Percentiles rank a stretch among this genome's conserved stretches.
These are phyloP conservation scores for Pythium myriotylum DNA, from an alignment of 352 stramenopile species.

Conservation along the genomic window DNA sequence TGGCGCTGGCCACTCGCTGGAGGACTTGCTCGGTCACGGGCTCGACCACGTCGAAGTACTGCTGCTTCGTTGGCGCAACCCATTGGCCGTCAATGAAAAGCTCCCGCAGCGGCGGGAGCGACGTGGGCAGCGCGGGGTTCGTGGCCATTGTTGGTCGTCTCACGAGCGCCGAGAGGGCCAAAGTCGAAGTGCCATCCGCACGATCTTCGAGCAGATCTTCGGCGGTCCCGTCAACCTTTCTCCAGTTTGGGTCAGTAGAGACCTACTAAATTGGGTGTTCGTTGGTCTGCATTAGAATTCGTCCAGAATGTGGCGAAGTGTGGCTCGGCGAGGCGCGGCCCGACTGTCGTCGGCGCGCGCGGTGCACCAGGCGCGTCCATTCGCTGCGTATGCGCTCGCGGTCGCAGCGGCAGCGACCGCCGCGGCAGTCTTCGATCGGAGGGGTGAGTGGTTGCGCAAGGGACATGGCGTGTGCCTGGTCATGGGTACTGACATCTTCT, in stretches of 20 bases:
- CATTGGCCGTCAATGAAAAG: conserved; percentile 68
- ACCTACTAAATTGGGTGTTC: neutral
- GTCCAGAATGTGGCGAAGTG: conserved; percentile 7
- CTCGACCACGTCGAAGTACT: conserved; percentile 68
- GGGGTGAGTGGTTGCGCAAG: neutral
- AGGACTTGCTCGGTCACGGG: conserved; percentile 54
- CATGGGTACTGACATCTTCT: neutral
- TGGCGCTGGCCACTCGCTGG: conserved; percentile 48
- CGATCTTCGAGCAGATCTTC: too few species aligned
- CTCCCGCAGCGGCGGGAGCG: conserved; percentile 46
- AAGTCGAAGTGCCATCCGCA: neutral
- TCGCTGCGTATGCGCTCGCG: conserved; percentile 2
- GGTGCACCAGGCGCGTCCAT: neutral
- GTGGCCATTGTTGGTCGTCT: neutral
- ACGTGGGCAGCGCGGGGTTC: conserved; percentile 2
- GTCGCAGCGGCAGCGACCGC: conserved; percentile 3
- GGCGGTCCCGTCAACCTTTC: neutral
- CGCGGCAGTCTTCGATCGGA: neutral
- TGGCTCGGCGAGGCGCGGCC: neutral
- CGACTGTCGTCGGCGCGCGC: neutral
- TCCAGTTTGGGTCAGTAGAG: neutral
- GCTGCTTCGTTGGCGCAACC: conserved; percentile 39
- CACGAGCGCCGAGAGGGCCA: neutral
- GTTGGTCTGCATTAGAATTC: neutral
- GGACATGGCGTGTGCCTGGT: neutral